Base-by-base conservation (phyloP, 1,284 basidiomycete genomes). In the Melampsora americana region DNA sequence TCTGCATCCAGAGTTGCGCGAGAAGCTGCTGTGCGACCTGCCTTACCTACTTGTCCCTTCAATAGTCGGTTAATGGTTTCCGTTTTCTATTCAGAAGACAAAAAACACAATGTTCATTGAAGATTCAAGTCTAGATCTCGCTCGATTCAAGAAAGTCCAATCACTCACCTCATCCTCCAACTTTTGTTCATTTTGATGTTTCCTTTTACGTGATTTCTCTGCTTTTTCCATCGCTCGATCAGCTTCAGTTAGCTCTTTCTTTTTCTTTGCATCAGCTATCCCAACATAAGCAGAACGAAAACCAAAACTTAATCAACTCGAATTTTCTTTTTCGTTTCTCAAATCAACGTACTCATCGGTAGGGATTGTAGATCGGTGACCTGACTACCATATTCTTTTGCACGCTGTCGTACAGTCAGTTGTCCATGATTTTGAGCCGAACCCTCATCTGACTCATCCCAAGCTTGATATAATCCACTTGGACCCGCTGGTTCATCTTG, bases 191-290 rank as follows among this genome's bases (percentile, higher is more conserved):
- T 68, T 76, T 53, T 76, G 73, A 69, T 76, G 73, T 68, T 76
- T 76, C 35, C 73, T 59, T 42, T 76, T 76, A 1, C 73, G 35
- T 35, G 73, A 76, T 59, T 69, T 76, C 53, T 76, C 73, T 44
- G 73, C 73, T 59, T 76, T 76, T 64, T 76, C 66, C 66, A 76
- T 68, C 5, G 73, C 73, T 59, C 66, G 53, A 76, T 76, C 73
- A 42, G 73, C 73, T 61, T 76, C 73, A 42, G 73, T 76, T 30
- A 76, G 42, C 35, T 68, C 73, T 64, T 76, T 76, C 66, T 76
- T 69, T 35, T 76, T 76, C 60, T 76, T 76, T 5, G 30, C 44
- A 39, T 76, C 73, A 76, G 56, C 73, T 75, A 66, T 39, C 9
- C 23, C 32, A 32, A 39, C n/a, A 2, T 23, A 44, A 60, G n/a